phyloP scores from a whole-genome alignment of 164 flowering plant species.

The Chimonanthus praecox region DNA sequence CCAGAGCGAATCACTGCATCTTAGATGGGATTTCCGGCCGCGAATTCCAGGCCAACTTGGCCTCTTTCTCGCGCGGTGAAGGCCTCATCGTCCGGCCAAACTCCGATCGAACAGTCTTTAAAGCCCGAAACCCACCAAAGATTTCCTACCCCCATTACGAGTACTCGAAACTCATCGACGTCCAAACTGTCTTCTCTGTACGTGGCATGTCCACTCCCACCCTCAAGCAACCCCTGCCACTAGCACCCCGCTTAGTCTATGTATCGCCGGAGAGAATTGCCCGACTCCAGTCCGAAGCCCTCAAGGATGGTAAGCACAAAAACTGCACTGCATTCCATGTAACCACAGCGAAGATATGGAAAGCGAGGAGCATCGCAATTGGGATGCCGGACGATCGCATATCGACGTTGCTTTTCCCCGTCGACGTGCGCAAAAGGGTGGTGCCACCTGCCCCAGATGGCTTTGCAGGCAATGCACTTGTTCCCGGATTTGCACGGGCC shows the following conservation, averaged over 20 bases:
- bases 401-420: slow-evolving; percentile 27
- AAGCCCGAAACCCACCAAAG: slow-evolving; percentile 21
- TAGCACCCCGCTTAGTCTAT: slow-evolving; percentile 7
- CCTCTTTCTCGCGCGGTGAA: slow-evolving; percentile 22
- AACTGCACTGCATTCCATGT: slow-evolving; percentile 14
- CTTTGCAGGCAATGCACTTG: slow-evolving; percentile 26
- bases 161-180: slow-evolving; percentile 15
- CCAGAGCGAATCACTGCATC: slow-evolving; percentile 22
- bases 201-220: slow-evolving; percentile 1
- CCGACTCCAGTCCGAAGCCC: slow-evolving; percentile 13
- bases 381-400: slow-evolving; percentile 11
- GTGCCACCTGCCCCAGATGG: slow-evolving; percentile 18
- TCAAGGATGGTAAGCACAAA: not conserved
- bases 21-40: slow-evolving; percentile 19
- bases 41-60: slow-evolving; percentile 19
- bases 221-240: not conserved
- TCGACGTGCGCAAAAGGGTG: slow-evolving; percentile 20
- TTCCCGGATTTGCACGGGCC: slow-evolving; percentile 29
- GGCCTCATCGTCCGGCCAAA: slow-evolving; percentile 14
- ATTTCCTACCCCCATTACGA: slow-evolving; percentile 24
- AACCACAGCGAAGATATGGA: slow-evolving; percentile 16
- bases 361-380: slow-evolving; percentile 9
- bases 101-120: slow-evolving; percentile 23
- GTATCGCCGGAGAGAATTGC: slow-evolving; percentile 17
- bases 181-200: slow-evolving; percentile 2